These are phyloP conservation scores for Ascochyta clinopodiicola DNA, from an alignment of 2,329 filamentous ascomycete genomes.

Conservation along the genomic window DNA sequence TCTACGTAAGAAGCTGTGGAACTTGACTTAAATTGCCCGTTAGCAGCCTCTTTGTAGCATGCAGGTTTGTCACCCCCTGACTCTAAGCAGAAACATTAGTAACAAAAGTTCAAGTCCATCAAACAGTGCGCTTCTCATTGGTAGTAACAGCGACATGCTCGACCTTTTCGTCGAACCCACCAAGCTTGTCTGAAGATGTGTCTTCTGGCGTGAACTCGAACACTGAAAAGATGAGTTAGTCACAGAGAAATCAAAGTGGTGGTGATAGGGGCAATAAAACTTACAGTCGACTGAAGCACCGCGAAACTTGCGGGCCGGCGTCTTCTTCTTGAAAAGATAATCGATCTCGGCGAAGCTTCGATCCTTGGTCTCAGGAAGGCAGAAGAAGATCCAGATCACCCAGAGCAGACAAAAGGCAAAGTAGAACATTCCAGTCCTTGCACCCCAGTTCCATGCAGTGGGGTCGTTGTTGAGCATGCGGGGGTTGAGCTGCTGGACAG, in stretches of 20 bases:
- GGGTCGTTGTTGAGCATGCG: slow-evolving; percentile 36
- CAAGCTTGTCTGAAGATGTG: slow-evolving; percentile 6
- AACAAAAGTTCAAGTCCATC: not conserved
- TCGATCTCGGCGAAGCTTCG: slow-evolving; percentile 84
- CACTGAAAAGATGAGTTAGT: slow-evolving; percentile 17
- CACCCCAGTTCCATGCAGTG: slow-evolving; percentile 79
- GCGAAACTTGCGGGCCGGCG: slow-evolving; percentile 29
- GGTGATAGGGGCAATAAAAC: not conserved
- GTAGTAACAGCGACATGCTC: not conserved
- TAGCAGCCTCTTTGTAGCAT: too few relatives aligned
- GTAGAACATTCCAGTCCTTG: slow-evolving; percentile 78
- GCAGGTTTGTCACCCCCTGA: too few relatives aligned
- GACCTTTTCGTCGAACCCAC: not conserved
- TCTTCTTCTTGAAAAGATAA: slow-evolving; percentile 70
- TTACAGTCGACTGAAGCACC: slow-evolving; percentile 19
- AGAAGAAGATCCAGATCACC: slow-evolving; percentile 78
- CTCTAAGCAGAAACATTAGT: too few relatives aligned
- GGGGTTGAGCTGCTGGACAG: slow-evolving; percentile 79
- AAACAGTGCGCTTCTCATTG: not conserved
- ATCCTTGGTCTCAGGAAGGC: slow-evolving; percentile 76
- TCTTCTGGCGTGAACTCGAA: slow-evolving; percentile 22
- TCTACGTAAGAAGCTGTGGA: too few relatives aligned
- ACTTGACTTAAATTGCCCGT: too few relatives aligned
- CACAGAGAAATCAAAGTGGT: not conserved
- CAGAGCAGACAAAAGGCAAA: slow-evolving; percentile 78